phyloP scores from a whole-genome alignment of 306 rosid genomes.

The Quercus variabilis region DNA sequence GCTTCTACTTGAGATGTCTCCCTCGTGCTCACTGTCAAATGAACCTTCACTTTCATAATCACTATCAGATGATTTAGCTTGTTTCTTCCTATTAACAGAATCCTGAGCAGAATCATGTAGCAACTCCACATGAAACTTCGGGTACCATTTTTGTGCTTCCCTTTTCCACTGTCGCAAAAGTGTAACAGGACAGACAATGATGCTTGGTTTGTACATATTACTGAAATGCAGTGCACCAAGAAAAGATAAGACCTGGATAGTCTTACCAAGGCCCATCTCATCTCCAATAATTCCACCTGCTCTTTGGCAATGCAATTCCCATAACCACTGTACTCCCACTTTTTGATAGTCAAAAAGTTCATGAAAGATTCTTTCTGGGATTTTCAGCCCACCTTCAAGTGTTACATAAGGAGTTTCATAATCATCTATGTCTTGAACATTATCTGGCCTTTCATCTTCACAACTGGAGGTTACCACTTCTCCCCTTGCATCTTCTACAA shows the following conservation, averaged over 20 bases:
- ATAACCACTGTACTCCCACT: constrained; percentile 96
- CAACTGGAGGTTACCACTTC: constrained; percentile 41
- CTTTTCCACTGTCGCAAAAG: constrained; percentile 93
- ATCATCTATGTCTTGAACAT: constrained; percentile 43
- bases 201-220: constrained; percentile 86
- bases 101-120: constrained; percentile 92
- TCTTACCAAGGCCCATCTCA: constrained; percentile 99
- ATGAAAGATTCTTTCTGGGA: constrained; percentile 64
- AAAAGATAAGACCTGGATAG: constrained; percentile 86
- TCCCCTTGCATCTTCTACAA: constrained; percentile 50
- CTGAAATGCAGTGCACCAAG: constrained; percentile 94
- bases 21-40: constrained; percentile 50
- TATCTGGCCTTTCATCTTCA: constrained; percentile 56
- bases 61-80: constrained; percentile 57
- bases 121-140: constrained; percentile 70
- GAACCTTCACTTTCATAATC: constrained; percentile 65
- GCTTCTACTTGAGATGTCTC: constrained; percentile 35
- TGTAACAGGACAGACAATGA: constrained; percentile 90
- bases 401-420: constrained; percentile 55
- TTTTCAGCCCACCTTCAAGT: constrained; percentile 87
- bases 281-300: constrained; percentile 99
- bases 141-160: constrained; percentile 91
- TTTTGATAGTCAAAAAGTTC: constrained; percentile 95
- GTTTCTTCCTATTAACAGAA: constrained; percentile 47
- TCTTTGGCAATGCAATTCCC: constrained; percentile 99